Base-by-base conservation (phyloP, 129 eudicot genomes). In the Chrysanthemum seticuspe region DNA sequence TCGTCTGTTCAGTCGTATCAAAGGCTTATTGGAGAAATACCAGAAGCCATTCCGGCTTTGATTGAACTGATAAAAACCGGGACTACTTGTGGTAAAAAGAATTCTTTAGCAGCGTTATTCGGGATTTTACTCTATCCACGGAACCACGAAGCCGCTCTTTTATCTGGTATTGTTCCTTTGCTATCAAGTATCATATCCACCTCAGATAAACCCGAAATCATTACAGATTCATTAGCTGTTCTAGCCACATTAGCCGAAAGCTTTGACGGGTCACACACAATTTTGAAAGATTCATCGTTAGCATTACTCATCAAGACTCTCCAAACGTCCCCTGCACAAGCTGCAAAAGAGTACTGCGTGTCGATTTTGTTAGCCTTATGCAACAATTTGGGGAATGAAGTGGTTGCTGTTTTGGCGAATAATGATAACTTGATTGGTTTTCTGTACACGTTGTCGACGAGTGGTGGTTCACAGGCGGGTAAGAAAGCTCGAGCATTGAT, bases 301-400 rank as follows among this genome's bases (percentile, higher is more conserved):
- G 63, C 88, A 1, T 16, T 75, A 1, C 45, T 86, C 0, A 44
- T 86, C 44, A 60, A 72, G 49, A 67, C 74, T 6, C 48, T 93
- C 0, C 77, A 76, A 27, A 61, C 84, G 1, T 77, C 85, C 0
- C 73, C 71, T 13, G 82, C 90, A 2, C 85, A 82, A 10, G 81
- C 86, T 6, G 83, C 85, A 12, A 93, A 85, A 61, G 98, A 93
- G 67, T 83, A 87, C 16, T 93, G 97, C 11, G 96, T 81, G 5
- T 87, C 98, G 19, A 70, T 85, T 59, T 48, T 93, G 78, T 78
- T 85, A 74, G 81, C 90, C 0, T 59, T 93, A 23, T 81, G 95
- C 81, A 77, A 76, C 74, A 82, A 84, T 63, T 63, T 91, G 36
- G 98, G 98, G 19, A 48, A 13, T 5, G 97, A 93, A 0, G 98